phyloP scores from a whole-genome alignment of 805 yeast species.

The Yarrowia keelungensis region DNA sequence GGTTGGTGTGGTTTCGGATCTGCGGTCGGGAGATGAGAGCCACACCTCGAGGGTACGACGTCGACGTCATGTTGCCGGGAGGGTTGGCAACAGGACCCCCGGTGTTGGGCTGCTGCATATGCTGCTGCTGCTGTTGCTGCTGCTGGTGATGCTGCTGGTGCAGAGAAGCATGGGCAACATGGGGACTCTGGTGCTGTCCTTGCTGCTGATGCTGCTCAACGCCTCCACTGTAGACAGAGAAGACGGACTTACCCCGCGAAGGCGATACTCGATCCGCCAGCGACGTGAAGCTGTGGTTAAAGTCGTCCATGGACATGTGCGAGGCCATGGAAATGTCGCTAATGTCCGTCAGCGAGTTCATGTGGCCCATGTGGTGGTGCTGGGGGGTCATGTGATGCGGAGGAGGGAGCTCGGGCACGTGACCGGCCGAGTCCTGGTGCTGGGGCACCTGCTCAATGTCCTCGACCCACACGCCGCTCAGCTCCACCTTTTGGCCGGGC shows the following conservation, averaged over 20 bases:
- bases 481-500: slow-evolving; percentile 69
- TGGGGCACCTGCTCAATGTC: slow-evolving; percentile 4
- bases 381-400: slow-evolving; percentile 14
- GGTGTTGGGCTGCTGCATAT: slow-evolving; percentile 1
- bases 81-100: neutral
- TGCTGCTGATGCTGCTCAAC: neutral
- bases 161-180: no score
- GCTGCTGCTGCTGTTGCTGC: neutral
- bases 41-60: slow-evolving; percentile 53
- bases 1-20: slow-evolving; percentile 47
- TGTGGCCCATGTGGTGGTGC: slow-evolving; percentile 18
- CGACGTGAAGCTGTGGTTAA: slow-evolving; percentile 19
- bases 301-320: slow-evolving; percentile 36
- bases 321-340: slow-evolving; percentile 29
- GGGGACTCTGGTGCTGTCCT: no score
- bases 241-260: slow-evolving; percentile 10
- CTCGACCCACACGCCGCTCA: slow-evolving; percentile 27
- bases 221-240: slow-evolving; percentile 3
- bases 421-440: neutral
- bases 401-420: neutral
- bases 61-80: neutral
- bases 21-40: slow-evolving; percentile 55
- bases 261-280: slow-evolving; percentile 28
- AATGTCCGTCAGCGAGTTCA: slow-evolving; percentile 19
- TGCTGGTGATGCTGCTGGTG: neutral